phyloP scores from a whole-genome alignment of 805 yeast genomes.

The Metschnikowia gruessii region DNA sequence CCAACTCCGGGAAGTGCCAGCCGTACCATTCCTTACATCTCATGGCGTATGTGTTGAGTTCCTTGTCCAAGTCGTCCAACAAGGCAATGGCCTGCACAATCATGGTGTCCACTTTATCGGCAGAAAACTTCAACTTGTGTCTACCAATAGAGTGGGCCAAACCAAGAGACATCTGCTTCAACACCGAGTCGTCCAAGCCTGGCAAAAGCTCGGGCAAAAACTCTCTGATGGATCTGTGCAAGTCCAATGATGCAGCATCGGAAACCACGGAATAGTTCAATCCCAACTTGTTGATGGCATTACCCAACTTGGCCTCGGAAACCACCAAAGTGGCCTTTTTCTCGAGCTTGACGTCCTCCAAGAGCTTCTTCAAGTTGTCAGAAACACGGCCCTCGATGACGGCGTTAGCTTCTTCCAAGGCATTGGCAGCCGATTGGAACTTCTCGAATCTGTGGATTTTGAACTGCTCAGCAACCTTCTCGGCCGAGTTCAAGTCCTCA shows the following conservation, averaged over 20 bases:
- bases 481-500: constrained; percentile 76
- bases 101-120: constrained; percentile 99
- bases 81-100: constrained; percentile 98
- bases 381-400: constrained; percentile 93
- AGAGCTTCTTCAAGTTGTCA: constrained; percentile 70
- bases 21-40: constrained; percentile 99
- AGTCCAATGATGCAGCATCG: constrained; percentile 92
- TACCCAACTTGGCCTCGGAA: constrained; percentile 93
- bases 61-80: constrained; percentile 95
- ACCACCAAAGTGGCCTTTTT: constrained; percentile 87
- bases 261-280: constrained; percentile 84
- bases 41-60: constrained; percentile 97
- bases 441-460: constrained; percentile 95
- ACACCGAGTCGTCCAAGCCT: constrained; percentile 80
- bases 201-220: constrained; percentile 91
- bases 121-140: constrained; percentile 94
- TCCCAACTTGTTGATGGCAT: constrained; percentile 92
- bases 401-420: constrained; percentile 91
- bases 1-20: constrained; percentile 99
- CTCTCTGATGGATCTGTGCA: constrained; percentile 93
- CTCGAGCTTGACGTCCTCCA: constrained; percentile 72
- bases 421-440: constrained; percentile 91
- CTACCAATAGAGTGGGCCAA: constrained; percentile 98
- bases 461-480: constrained; percentile 83
- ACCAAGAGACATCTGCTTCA: constrained; percentile 95